These are phyloP conservation scores for Neoboletus magnificus DNA, from an alignment of 768 basidiomycete species.

Conservation along the genomic window DNA sequence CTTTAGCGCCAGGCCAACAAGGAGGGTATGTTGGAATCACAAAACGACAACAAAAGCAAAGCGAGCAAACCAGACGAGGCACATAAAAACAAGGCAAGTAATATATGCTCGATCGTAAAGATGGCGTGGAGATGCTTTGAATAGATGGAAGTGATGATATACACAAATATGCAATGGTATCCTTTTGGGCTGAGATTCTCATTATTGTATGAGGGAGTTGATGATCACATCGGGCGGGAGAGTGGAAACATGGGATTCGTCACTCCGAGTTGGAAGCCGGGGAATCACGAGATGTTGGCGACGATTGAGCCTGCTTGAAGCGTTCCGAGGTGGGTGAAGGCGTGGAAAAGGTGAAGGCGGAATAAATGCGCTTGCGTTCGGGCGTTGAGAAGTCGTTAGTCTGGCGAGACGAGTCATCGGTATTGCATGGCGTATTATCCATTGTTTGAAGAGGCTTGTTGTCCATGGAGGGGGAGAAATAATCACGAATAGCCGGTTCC, in stretches of 20 bases:
- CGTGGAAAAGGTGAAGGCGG: slow-evolving; percentile 76
- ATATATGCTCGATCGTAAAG: slow-evolving; percentile 24
- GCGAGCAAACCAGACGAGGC: slow-evolving; percentile 26
- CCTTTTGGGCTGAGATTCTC: slow-evolving; percentile 14
- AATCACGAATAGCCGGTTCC: slow-evolving; percentile 58
- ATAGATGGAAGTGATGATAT: slow-evolving; percentile 34
- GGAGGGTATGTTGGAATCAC: slow-evolving; percentile 23
- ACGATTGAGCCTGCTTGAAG: slow-evolving; percentile 43
- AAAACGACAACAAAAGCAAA: slow-evolving; percentile 28
- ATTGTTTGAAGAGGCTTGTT: slow-evolving; percentile 30
- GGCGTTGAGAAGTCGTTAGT: slow-evolving; percentile 70
- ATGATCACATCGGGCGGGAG: background rate
- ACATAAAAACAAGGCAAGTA: slow-evolving; percentile 20
- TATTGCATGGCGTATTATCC: slow-evolving; percentile 25
- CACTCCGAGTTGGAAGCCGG: slow-evolving; percentile 19
- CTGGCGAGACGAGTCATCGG: slow-evolving; percentile 59
- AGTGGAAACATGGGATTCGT: slow-evolving; percentile 1
- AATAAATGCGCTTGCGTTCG: slow-evolving; percentile 67
- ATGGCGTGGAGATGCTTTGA: slow-evolving; percentile 27
- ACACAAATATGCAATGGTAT: slow-evolving; percentile 34
- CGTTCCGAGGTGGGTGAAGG: slow-evolving; percentile 62
- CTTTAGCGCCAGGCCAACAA: slow-evolving; percentile 27
- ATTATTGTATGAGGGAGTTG: slow-evolving; percentile 2
- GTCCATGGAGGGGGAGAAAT: slow-evolving; percentile 34
- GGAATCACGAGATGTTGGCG: slow-evolving; percentile 26